These are phyloP conservation scores for Phytophthora vignae DNA, from an alignment of 352 stramenopile genomes.

Conservation along the genomic window DNA sequence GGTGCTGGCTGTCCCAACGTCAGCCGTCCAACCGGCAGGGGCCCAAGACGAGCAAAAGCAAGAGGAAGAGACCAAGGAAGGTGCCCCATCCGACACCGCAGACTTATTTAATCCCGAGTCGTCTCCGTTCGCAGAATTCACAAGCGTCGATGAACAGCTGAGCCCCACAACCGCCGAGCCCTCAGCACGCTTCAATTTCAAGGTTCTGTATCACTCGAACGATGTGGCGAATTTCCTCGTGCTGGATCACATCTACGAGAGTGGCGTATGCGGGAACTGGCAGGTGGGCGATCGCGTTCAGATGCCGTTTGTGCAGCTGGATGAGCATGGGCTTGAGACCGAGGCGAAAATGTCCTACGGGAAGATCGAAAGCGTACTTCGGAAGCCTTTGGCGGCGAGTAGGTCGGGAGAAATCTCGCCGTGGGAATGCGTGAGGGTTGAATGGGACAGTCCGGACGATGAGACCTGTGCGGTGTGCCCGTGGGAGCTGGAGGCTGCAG, in stretches of 20 bases:
- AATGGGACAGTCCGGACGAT: slow-evolving; percentile 78
- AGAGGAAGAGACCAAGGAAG: slow-evolving; percentile 43
- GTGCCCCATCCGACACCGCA: slow-evolving; percentile 6
- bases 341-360: slow-evolving; percentile 70
- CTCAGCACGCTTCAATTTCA: slow-evolving; percentile 67
- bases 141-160: slow-evolving; percentile 69
- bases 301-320: slow-evolving; percentile 76
- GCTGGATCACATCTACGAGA: slow-evolving; percentile 84
- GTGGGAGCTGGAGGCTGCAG: slow-evolving; percentile 79
- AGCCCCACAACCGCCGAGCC: slow-evolving; percentile 40
- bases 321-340: slow-evolving; percentile 66
- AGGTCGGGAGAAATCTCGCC: slow-evolving; percentile 47
- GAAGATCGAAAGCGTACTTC: slow-evolving; percentile 56
- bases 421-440: slow-evolving; percentile 81
- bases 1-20: slow-evolving; percentile 64
- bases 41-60: slow-evolving; percentile 48
- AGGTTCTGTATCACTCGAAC: slow-evolving; percentile 77
- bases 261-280: slow-evolving; percentile 77
- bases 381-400: slow-evolving; percentile 37
- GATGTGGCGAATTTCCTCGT: slow-evolving; percentile 88
- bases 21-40: slow-evolving; percentile 30
- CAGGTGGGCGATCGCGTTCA: slow-evolving; percentile 74
- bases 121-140: slow-evolving; percentile 71
- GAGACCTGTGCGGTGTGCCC: slow-evolving; percentile 75
- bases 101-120: slow-evolving; percentile 51